Evolutionary conservation across 2,329 filamentous ascomycete genomes (phyloP).

Genomic region (Pleurostoma richardsiae): DNA sequence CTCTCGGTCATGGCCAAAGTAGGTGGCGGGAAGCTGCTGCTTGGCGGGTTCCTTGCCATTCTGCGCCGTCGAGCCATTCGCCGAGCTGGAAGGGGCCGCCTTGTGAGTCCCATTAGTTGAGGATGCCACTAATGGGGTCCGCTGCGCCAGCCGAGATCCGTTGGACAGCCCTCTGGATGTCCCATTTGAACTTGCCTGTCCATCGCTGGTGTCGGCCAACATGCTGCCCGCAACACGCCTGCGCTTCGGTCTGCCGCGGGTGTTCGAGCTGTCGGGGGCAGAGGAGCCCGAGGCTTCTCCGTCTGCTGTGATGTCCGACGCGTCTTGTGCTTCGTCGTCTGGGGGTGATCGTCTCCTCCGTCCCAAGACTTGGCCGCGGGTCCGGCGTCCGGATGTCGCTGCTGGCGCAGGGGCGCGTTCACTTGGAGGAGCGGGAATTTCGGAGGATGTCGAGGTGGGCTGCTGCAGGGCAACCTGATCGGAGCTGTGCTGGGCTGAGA

Average conservation of each 20-base stretch:
- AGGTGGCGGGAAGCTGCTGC: slow-evolving; percentile 31
- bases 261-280: slow-evolving; percentile 7
- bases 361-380: slow-evolving; percentile 40
- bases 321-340: slow-evolving; percentile 32
- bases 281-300: slow-evolving; percentile 7
- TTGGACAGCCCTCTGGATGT: slow-evolving; percentile 49
- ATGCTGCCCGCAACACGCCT: slow-evolving; percentile 52
- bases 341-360: slow-evolving; percentile 46
- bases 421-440: not conserved
- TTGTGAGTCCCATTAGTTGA: slow-evolving; percentile 43
- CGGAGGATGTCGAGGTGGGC: slow-evolving; percentile 2
- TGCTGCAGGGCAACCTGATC: slow-evolving; percentile 13
- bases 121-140: slow-evolving; percentile 28
- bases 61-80: slow-evolving; percentile 50
- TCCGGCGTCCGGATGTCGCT: not conserved
- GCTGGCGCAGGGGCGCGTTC: slow-evolving; percentile 15
- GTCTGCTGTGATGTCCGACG: slow-evolving; percentile 22
- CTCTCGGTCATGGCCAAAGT: slow-evolving; percentile 84
- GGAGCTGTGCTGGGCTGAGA: slow-evolving; percentile 31
- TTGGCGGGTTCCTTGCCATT: slow-evolving; percentile 19
- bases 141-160: slow-evolving; percentile 42
- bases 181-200: slow-evolving; percentile 46
- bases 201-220: slow-evolving; percentile 52
- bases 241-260: slow-evolving; percentile 48
- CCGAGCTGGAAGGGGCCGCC: slow-evolving; percentile 25